These are phyloP conservation scores for Ceratobasidium sp. DNA, from an alignment of 1,284 basidiomycete genomes.

Conservation along the genomic window DNA sequence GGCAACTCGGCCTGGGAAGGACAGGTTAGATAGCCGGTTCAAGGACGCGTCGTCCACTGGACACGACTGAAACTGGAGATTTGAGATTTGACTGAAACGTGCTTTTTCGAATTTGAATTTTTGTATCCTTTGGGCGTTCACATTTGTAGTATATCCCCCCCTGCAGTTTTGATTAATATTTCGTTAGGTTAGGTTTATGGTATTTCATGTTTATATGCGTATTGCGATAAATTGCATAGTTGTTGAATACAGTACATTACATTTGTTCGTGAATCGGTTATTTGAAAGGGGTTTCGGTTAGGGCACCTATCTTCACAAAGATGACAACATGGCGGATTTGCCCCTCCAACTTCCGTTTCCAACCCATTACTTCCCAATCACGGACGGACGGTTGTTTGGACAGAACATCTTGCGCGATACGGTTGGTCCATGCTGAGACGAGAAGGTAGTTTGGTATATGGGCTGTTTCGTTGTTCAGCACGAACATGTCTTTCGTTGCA, in stretches of 20 bases:
- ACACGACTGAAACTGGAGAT: background rate
- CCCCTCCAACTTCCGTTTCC: slow-evolving; percentile 15
- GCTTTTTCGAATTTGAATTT: background rate
- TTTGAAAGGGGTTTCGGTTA: too few species aligned
- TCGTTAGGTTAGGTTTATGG: too few species aligned
- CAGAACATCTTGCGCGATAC: background rate
- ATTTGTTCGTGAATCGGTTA: background rate
- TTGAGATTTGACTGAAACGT: background rate
- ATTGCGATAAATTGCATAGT: too few species aligned
- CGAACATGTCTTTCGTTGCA: slow-evolving; percentile 1
- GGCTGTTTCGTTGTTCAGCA: background rate
- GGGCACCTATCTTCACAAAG: too few species aligned
- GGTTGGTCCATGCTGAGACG: background rate
- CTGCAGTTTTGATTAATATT: too few species aligned
- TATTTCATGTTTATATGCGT: too few species aligned
- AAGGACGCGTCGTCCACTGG: slow-evolving; percentile 16
- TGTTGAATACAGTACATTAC: too few species aligned
- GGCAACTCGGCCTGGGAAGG: background rate
- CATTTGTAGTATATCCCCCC: background rate
- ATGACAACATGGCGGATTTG: slow-evolving; percentile 9
- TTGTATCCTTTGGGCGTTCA: background rate
- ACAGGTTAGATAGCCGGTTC: slow-evolving; percentile 11
- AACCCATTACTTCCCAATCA: slow-evolving; percentile 10
- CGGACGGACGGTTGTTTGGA: background rate
- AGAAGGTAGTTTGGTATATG: background rate